Conservation (phyloP, 1,139 yeast genomes). For the Candida buenavistaensis region DNA sequence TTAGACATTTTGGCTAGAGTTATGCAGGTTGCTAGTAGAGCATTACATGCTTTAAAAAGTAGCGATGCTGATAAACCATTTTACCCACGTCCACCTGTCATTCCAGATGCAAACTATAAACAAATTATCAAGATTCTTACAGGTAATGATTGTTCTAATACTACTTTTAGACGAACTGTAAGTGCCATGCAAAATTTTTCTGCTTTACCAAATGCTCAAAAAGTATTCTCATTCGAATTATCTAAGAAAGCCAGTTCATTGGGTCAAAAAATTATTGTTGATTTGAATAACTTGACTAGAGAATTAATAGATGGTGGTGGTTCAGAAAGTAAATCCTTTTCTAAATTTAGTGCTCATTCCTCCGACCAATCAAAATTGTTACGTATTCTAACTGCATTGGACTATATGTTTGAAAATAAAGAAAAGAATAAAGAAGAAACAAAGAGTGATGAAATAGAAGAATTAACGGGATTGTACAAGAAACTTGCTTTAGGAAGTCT, state of each 20-base stretch:
- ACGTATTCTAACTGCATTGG: conserved; percentile 84
- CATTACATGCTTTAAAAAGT: conserved; percentile 54
- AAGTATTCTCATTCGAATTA: conserved; percentile 67
- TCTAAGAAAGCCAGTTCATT: conserved; percentile 64
- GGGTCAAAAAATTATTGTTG: conserved; percentile 58
- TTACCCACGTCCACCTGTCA: conserved; percentile 63
- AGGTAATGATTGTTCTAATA: conserved; percentile 84
- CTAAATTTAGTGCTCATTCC: conserved; percentile 74
- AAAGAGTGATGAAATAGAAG: conserved; percentile 32
- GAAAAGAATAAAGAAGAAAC: conserved; percentile 19
- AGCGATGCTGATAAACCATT: conserved; percentile 27
- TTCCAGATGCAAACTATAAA: conserved; percentile 64
- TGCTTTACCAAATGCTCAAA: conserved; percentile 58
- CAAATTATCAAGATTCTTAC: conserved; percentile 68
- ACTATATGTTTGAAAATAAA: conserved; percentile 66
- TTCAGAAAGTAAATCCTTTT: conserved; percentile 53
- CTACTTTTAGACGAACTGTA: conserved; percentile 82
- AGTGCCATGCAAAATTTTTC: conserved; percentile 82
- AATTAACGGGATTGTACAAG: conserved; percentile 62
- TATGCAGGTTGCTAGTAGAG: conserved; percentile 74
- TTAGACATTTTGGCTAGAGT: conserved; percentile 78
- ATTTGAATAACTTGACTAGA: conserved; percentile 51
- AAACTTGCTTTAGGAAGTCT: conserved; percentile 71
- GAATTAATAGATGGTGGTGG: conserved; percentile 48
- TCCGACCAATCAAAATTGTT: conserved; percentile 87